Percentiles rank a stretch among this genome's conserved stretches.
Evolutionary conservation across 495 filamentous ascomycete genomes (phyloP).

Genomic region (Aspergillus indologenus): DNA sequence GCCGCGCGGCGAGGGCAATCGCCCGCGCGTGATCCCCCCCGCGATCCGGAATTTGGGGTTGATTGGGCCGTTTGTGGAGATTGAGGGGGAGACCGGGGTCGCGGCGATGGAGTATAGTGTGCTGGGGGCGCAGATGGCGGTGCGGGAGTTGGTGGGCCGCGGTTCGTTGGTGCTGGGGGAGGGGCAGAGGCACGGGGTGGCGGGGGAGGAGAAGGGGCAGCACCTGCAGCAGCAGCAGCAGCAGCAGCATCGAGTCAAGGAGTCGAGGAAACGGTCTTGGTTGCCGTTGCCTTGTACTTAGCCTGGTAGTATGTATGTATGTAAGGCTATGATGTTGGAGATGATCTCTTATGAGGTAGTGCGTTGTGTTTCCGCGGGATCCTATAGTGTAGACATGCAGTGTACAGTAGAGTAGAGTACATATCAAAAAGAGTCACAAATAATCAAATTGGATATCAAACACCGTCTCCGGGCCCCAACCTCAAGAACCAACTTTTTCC

Average conservation of each 20-base stretch:
- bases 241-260: neutral
- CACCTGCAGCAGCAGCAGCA: neutral
- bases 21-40: constrained; percentile 36
- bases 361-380: too few species aligned
- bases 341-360: too few species aligned
- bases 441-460: neutral
- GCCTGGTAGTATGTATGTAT: too few species aligned
- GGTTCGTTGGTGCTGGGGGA: too few species aligned
- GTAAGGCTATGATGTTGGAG: too few species aligned
- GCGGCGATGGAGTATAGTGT: constrained; percentile 43
- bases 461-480: neutral
- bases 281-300: neutral
- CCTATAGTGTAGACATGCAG: too few species aligned
- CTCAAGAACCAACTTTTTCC: neutral
- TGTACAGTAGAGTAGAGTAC: too few species aligned
- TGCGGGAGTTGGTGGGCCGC: constrained; percentile 31
- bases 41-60: constrained; percentile 37
- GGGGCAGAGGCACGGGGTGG: too few species aligned
- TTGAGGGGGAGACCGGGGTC: constrained; percentile 35
- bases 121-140: constrained; percentile 40
- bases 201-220: constrained; percentile 7
- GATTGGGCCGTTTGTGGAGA: constrained; percentile 45
- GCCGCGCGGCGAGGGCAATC: constrained; percentile 27
- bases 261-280: neutral
- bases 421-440: too few species aligned